These are phyloP conservation scores for Globisporangium solare DNA, from an alignment of 352 stramenopile genomes.

Conservation along the genomic window DNA sequence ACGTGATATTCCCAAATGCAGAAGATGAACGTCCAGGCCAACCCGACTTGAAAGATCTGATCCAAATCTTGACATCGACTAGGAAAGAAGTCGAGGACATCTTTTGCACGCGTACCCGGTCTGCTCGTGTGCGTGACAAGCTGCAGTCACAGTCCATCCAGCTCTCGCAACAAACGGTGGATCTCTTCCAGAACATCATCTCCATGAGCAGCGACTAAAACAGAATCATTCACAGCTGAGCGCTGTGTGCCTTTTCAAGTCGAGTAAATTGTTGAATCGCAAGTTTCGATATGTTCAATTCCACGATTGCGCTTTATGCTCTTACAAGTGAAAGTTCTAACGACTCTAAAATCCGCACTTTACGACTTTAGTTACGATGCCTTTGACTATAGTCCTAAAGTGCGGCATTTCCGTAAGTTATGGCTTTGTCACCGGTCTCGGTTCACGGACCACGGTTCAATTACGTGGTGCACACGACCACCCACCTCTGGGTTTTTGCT, in stretches of 20 bases:
- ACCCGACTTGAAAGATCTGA: slow-evolving; percentile 51
- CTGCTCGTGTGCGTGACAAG: slow-evolving; percentile 67
- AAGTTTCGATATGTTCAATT: too few relatives aligned
- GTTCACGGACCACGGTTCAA: not conserved
- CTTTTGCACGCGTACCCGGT: slow-evolving; percentile 44
- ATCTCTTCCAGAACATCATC: slow-evolving; percentile 59
- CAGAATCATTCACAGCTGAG: not conserved
- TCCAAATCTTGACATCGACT: slow-evolving; percentile 58
- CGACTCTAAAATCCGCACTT: too few relatives aligned
- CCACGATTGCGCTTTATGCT: too few relatives aligned
- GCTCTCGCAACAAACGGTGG: slow-evolving; percentile 49
- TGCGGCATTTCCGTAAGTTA: too few relatives aligned
- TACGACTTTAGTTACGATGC: too few relatives aligned
- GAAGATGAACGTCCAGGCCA: slow-evolving; percentile 16
- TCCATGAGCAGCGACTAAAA: slow-evolving; percentile 27
- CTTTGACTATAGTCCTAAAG: too few relatives aligned
- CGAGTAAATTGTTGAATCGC: too few relatives aligned
- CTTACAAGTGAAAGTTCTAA: too few relatives aligned
- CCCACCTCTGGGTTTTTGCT: not conserved
- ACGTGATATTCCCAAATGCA: not conserved
- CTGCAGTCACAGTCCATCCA: slow-evolving; percentile 56
- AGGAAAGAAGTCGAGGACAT: slow-evolving; percentile 30
- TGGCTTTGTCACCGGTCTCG: not conserved
- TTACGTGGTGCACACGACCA: not conserved
- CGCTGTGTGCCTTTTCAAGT: not conserved